These are phyloP conservation scores for Botrytis hyacinthi DNA, from an alignment of 2,329 filamentous ascomycete species.

Conservation along the genomic window DNA sequence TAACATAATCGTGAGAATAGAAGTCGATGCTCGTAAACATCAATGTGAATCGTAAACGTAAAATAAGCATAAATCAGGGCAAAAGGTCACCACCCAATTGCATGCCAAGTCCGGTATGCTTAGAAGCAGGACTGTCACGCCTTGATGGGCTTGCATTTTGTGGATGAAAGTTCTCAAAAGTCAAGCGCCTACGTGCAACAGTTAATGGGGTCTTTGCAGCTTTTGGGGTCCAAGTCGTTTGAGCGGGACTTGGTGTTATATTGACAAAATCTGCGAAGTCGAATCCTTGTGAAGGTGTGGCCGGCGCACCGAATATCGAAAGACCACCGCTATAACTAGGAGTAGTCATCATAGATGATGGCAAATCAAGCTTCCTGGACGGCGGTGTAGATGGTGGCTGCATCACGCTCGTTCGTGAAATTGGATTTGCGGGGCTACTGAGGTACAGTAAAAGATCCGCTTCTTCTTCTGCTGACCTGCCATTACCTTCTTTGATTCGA, in stretches of 20 bases:
- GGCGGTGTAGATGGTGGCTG: slow-evolving; percentile 75
- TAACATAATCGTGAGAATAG: slow-evolving; percentile 58
- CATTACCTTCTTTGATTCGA: slow-evolving; percentile 50
- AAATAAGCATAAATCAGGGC: slow-evolving; percentile 40
- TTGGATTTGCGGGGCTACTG: slow-evolving; percentile 73
- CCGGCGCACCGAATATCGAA: slow-evolving; percentile 66
- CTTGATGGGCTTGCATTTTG: slow-evolving; percentile 29
- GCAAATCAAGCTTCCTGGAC: slow-evolving; percentile 66
- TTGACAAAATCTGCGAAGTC: slow-evolving; percentile 98
- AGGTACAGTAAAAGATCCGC: slow-evolving; percentile 80
- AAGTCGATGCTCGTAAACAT: slow-evolving; percentile 17
- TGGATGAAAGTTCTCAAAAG: slow-evolving; percentile 33
- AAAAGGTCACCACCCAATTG: slow-evolving; percentile 64
- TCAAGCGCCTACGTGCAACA: slow-evolving; percentile 33
- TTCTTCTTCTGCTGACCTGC: slow-evolving; percentile 72
- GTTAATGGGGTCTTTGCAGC: slow-evolving; percentile 35
- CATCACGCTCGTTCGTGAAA: slow-evolving; percentile 58
- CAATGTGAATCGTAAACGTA: slow-evolving; percentile 14
- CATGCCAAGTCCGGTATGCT: slow-evolving; percentile 56
- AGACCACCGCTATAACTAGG: slow-evolving; percentile 63
- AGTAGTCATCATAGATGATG: slow-evolving; percentile 86
- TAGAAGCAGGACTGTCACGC: slow-evolving; percentile 36
- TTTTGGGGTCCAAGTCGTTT: slow-evolving; percentile 66
- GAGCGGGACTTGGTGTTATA: slow-evolving; percentile 92
- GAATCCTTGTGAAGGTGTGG: slow-evolving; percentile 78